Percentiles rank a stretch among this genome's conserved stretches.
Evolutionary conservation across 345 rosid genomes (phyloP).

Genomic region (Cochlearia excelsa): DNA sequence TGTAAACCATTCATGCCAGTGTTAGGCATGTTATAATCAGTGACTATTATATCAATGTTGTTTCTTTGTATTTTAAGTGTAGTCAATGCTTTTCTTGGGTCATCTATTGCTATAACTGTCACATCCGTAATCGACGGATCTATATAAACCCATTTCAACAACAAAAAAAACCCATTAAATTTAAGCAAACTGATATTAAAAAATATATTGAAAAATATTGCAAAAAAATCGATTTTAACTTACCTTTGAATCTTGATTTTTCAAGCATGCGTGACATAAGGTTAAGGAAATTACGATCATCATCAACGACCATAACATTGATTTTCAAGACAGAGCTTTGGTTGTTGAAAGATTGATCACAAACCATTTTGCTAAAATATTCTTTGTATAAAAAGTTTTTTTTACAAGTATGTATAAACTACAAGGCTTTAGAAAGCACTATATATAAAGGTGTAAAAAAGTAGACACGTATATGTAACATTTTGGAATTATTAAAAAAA

Average conservation of each 20-base stretch:
- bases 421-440: constrained; percentile 11
- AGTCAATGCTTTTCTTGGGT: constrained; percentile 49
- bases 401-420: neutral
- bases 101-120: constrained; percentile 42
- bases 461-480: constrained; percentile 14
- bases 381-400: constrained; percentile 10
- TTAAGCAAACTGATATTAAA: too few relatives aligned
- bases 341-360: constrained; percentile 25
- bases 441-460: constrained; percentile 27
- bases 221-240: too few relatives aligned
- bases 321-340: constrained; percentile 29
- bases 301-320: constrained; percentile 60
- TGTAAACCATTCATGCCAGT: constrained; percentile 54
- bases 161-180: neutral
- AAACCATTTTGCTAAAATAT: constrained; percentile 19
- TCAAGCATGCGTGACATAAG: constrained; percentile 50
- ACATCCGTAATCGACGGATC: constrained; percentile 29
- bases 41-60: constrained; percentile 52
- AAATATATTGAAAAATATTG: neutral
- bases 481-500: too few relatives aligned
- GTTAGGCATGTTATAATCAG: constrained; percentile 65
- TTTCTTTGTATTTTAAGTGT: constrained; percentile 35
- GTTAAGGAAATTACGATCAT: constrained; percentile 52
- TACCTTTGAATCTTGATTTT: constrained; percentile 48
- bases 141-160: constrained; percentile 18